Evolutionary conservation across 768 basidiomycete genomes (phyloP), one percentile per base, ranked within the genome.

Genomic region (Mrakia gelida): DNA sequence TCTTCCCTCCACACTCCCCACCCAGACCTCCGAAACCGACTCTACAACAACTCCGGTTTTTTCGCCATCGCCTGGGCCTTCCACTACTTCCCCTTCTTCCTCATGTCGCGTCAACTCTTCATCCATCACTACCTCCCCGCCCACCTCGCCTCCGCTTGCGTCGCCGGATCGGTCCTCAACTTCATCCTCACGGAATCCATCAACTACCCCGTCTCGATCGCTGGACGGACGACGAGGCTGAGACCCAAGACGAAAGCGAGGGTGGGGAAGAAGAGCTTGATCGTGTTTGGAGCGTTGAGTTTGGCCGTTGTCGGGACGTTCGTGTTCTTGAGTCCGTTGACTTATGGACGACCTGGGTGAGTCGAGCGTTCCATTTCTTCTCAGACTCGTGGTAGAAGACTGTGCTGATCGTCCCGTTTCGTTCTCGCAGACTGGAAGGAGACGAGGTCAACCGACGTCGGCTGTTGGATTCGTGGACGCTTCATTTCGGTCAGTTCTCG

Each of bases 41-140:
- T 98, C 16, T 93, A 95, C 90, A 95, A 98, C 83, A 95, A 94
- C 67, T 89, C 92, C 34, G 94, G 96, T 30, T 97, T 98, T 88
- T 98, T 99, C 89, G 85, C 95, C 75, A 86, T 95, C 43, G 89
- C 96, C 34, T 99, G 97, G 97, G 91, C 88, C 18, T 93, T 92
- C 75, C 97, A 99, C 84, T 99, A 97, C 86, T 86, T 92, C 82
- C 97, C 97, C 9, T 99, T 98, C 89, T 99, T 93, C 90, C 88
- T 98, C 38, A 96, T 99, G 94, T 91, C 88, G 82, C 92, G 97
- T 56, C 97, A 99, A 82, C 88, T 95, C 62, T 99, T 99, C 88
- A 87, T 99, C 34, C 97, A 99, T 84, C 95, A 97, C 84, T 99
- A 99, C 84, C 90, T 99, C 5, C 96, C 96, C 21, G 96, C 96